Evolutionary conservation across 2,329 filamentous ascomycete genomes (phyloP), one percentile per base, ranked within the genome.

Genomic region (Penicillium sp.): DNA sequence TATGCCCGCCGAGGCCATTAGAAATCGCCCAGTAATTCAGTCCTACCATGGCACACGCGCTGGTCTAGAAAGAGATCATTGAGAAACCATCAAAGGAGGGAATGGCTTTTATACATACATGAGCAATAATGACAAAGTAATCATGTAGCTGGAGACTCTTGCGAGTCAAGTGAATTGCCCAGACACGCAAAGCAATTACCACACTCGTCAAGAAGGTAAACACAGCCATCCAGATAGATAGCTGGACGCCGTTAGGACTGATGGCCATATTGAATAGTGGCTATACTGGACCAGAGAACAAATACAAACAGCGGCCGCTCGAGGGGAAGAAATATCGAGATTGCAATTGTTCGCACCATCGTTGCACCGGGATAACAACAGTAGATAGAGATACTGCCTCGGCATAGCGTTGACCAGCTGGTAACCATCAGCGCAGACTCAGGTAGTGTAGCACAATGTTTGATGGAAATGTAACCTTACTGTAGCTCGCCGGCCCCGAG

Each of bases 141-240:
- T 60, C 58, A 47, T 36, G 36, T 14, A 60, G 54, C 36, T 60
- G 58, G 41, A 54, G 31, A 7, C 49, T 50, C 41, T 53, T 56
- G 36, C 58, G 53, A 7, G 54, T 60, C 18, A 60, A 37, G 37
- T 54, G 49, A 18, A 60, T 19, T 27, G 58, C 58, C 58, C 58
- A 60, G 6, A 56, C 35, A 5, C 58, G 58, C 22, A 60, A 16
- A 16, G 31, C 53, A 51, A 60, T 46, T 33, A 60, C 54, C 14
- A 43, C 54, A 22, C 35, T 56, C 24, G 58, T 60, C 6, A 60
- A 4, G 41, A 24, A 31, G n/a, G 58, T 60, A 39, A 60, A 60
- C 18, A 60, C 54, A 24, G 58, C 58, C 49, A 56, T 56, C 58
- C 58, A 60, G 33, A 60, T 54, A 14, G 58, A 56, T n/a, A 60